phyloP scores from a whole-genome alignment of 2,329 filamentous ascomycete species.

The Magnaporthales sp. region DNA sequence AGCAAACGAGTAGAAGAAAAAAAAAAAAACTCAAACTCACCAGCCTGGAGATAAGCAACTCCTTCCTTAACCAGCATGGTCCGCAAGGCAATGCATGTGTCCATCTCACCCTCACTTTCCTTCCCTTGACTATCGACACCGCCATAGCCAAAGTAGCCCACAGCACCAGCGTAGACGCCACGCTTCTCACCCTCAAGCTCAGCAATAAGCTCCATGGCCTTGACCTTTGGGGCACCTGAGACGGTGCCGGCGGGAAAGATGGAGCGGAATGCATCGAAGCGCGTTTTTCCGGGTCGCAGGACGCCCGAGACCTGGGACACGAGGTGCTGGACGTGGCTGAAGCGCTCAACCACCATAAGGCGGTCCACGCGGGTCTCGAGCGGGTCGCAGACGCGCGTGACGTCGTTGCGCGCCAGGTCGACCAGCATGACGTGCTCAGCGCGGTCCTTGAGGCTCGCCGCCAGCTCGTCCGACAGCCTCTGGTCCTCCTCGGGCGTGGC shows the following conservation, averaged over 20 bases:
- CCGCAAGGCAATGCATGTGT: conserved; percentile 70
- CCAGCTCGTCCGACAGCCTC: conserved; percentile 66
- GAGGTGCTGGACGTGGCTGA: conserved; percentile 95
- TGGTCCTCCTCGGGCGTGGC: conserved; percentile 71
- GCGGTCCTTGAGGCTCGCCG: conserved; percentile 78
- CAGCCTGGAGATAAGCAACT: conserved; percentile 82
- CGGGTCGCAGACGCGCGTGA: conserved; percentile 92
- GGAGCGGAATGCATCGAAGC: conserved; percentile 91
- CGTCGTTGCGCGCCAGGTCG: conserved; percentile 89
- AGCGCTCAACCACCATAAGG: conserved; percentile 88
- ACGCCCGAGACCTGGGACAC: conserved; percentile 92
- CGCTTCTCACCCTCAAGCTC: conserved; percentile 91
- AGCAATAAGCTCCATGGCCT: conserved; percentile 93
- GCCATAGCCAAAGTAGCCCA: conserved; percentile 92
- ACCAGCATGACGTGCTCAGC: conserved; percentile 98
- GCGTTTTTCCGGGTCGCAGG: conserved; percentile 72
- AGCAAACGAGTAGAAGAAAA: too few relatives aligned
- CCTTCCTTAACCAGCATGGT: conserved; percentile 95
- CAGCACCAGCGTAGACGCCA: conserved; percentile 89
- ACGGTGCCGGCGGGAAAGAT: conserved; percentile 98
- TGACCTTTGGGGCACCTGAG: conserved; percentile 89
- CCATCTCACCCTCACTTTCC: conserved; percentile 77
- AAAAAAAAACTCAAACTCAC: conserved; percentile 23
- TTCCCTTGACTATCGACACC: conserved; percentile 49
- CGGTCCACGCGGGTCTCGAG: conserved; percentile 83